Evolutionary conservation across 2,329 filamentous ascomycete species (phyloP).

Genomic region (Stagonosporopsis vannaccii): DNA sequence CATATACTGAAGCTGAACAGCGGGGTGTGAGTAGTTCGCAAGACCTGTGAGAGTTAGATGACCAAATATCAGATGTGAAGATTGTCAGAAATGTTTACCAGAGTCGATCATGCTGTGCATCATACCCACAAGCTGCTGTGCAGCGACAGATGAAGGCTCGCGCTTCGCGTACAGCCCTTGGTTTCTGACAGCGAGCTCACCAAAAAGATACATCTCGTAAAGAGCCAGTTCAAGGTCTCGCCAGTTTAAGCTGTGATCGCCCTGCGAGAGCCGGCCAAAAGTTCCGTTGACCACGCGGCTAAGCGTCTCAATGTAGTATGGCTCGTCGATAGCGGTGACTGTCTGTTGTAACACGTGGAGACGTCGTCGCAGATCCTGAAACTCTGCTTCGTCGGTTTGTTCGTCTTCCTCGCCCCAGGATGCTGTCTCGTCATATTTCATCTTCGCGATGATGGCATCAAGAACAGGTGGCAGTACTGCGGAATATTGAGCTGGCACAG

Average conservation of each 20-base stretch:
- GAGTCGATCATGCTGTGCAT: conserved; percentile 96
- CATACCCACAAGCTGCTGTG: conserved; percentile 85
- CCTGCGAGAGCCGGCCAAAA: conserved; percentile 78
- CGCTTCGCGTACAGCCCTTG: conserved; percentile 87
- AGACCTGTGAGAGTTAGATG: conserved; percentile 65
- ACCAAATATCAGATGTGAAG: background rate
- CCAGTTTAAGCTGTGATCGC: conserved; percentile 83
- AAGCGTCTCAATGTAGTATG: conserved; percentile 85
- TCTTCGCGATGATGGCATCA: conserved; percentile 91
- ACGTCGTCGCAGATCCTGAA: conserved; percentile 90
- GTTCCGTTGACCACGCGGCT: conserved; percentile 88
- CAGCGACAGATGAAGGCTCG: conserved; percentile 78
- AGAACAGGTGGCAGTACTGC: conserved; percentile 86
- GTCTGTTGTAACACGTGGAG: conserved; percentile 92
- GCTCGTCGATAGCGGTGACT: conserved; percentile 86
- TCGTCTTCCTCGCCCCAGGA: conserved; percentile 94
- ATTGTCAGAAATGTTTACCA: conserved; percentile 61
- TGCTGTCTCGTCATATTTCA: conserved; percentile 96
- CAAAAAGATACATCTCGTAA: conserved; percentile 95
- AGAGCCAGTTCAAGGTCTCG: conserved; percentile 92
- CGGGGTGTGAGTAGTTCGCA: conserved; percentile 84
- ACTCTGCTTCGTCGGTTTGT: conserved; percentile 95
- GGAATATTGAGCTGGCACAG: conserved; percentile 77
- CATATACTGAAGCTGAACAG: conserved; percentile 96
- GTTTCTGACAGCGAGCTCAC: conserved; percentile 88